These are phyloP conservation scores for Phyllosticta citriasiana DNA, from an alignment of 2,329 filamentous ascomycete genomes.

Conservation along the genomic window DNA sequence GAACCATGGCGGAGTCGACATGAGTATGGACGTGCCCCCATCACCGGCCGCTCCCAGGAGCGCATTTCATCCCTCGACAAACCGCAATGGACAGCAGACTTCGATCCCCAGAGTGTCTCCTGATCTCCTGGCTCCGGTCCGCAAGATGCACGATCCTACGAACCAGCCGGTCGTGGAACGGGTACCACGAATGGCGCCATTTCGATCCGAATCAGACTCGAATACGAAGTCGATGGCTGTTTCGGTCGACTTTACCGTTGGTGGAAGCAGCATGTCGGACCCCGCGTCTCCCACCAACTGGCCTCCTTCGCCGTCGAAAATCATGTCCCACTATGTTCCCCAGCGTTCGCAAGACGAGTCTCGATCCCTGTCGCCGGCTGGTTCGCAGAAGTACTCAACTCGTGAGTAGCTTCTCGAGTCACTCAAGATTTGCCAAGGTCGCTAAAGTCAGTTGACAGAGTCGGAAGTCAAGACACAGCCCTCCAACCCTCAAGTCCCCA, in stretches of 20 bases:
- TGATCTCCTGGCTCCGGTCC: neutral
- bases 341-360: constrained; percentile 1
- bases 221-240: constrained; percentile 3
- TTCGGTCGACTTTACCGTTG: constrained; percentile 5
- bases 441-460: neutral
- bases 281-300: neutral
- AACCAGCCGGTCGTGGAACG: constrained; percentile 5
- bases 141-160: neutral
- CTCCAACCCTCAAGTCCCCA: neutral
- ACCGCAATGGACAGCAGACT: neutral
- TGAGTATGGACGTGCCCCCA: constrained; percentile 24
- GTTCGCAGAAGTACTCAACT: neutral
- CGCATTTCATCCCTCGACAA: neutral
- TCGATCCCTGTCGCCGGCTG: neutral
- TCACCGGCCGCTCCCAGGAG: constrained; percentile 20
- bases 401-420: neutral
- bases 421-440: neutral
- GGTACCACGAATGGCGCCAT: constrained; percentile 3
- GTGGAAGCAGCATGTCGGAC: neutral
- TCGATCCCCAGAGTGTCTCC: neutral
- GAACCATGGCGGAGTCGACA: constrained; percentile 26
- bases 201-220: neutral
- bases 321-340: neutral
- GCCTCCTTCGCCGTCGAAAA: neutral
- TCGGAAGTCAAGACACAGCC: neutral